phyloP scores from a whole-genome alignment of 352 stramenopile genomes.

The Pythium oligandrum region DNA sequence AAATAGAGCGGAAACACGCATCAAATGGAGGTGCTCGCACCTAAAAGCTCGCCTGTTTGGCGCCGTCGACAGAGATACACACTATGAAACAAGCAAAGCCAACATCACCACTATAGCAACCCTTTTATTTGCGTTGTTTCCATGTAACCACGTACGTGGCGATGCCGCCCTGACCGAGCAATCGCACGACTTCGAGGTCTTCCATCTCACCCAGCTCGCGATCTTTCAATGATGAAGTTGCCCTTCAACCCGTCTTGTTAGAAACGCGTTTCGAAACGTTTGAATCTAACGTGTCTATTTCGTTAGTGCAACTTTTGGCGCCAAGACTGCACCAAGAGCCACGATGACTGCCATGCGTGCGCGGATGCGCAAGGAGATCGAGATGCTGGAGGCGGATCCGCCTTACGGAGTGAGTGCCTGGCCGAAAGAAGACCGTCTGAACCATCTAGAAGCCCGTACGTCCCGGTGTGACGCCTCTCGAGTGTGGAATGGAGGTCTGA shows the following conservation, averaged over 20 bases:
- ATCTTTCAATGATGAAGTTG: neutral
- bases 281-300: neutral
- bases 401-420: slow-evolving; percentile 73
- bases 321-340: slow-evolving; percentile 4
- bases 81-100: slow-evolving; percentile 14
- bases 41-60: slow-evolving; percentile 20
- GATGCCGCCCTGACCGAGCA: slow-evolving; percentile 60
- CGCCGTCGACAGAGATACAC: slow-evolving; percentile 44
- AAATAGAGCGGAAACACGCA: neutral
- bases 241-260: slow-evolving; percentile 10
- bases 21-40: slow-evolving; percentile 15
- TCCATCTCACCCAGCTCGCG: slow-evolving; percentile 25
- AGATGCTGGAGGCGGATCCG: slow-evolving; percentile 78
- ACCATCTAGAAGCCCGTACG: slow-evolving; percentile 73
- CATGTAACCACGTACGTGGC: slow-evolving; percentile 31
- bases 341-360: slow-evolving; percentile 69
- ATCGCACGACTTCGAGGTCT: slow-evolving; percentile 35
- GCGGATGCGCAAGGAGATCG: slow-evolving; percentile 79
- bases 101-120: too few species aligned
- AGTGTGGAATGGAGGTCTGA: neutral
- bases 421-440: slow-evolving; percentile 70
- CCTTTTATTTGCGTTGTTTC: too few species aligned
- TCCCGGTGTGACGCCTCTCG: slow-evolving; percentile 1
- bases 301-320: slow-evolving; percentile 2
- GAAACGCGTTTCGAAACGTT: slow-evolving; percentile 1